Evolutionary conservation across 352 stramenopile species (phyloP), one percentile per base, ranked within the genome.

Genomic region (Globisporangium ultimum): DNA sequence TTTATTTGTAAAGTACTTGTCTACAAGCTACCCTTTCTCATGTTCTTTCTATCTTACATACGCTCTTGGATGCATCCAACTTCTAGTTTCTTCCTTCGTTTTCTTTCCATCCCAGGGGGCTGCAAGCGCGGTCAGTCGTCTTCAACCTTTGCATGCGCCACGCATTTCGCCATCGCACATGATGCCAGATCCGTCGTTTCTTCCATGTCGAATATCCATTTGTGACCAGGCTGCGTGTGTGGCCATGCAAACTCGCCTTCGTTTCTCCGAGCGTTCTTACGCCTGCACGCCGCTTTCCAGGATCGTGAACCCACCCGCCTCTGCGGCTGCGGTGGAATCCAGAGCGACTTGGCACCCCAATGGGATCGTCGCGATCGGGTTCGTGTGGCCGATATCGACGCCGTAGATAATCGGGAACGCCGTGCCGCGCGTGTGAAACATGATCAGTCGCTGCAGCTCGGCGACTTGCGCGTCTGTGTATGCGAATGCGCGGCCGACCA

Each of bases 381-480:
- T 82, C 11, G 80, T 87, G 61, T 88, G 72, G 4, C 76, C 71
- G 10, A 66, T 68, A 53, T 88, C 76, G 22, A 87, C 55, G 48
- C 76, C 76, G 63, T 87, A 88, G 5, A 87, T 34, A 55, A 88
- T 84, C 28, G 78, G 80, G 57, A 85, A 88, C 18, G 14, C 62
- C 2, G 47, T 65, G 50, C 46, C 74, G 12, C 75, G 64, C 20
- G 77, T 88, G 66, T 87, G 80, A 63, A 84, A 80, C 46, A 65
- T 40, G 21, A 89, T 51, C 9, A 88, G 63, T 2, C 71, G 63
- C 41, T 82, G 65, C 7, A 87, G 60, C 64, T 88, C 78, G 8
- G 8, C 38, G 14, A 83, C 69, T 24, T 84, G 61, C 13, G 52
- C 60, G 13, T 67, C 55, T 0, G 64, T 72, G 55, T 79, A 76